Evolutionary conservation across 495 filamentous ascomycete genomes (phyloP), one percentile per base, ranked within the genome.

Genomic region (Penicillium riverlandense): DNA sequence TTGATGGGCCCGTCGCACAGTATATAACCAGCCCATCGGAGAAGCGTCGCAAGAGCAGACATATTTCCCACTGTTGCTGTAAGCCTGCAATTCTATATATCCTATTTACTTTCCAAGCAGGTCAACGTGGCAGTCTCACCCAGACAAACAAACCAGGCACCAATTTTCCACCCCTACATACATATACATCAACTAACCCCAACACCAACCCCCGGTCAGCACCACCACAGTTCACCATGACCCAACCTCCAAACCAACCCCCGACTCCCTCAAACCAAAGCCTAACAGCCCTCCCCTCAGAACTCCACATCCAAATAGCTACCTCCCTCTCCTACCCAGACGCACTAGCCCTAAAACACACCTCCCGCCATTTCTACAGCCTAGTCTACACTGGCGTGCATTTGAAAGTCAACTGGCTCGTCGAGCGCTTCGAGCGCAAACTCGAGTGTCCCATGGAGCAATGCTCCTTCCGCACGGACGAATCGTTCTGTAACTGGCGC

Each of bases 251-350:
- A 22, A 22, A 22, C 4, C 37, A 31, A 31, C 27, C 1, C 4
- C n/a, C 29, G 30, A 35, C 8, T 11, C 29, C 36, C 11, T 14
- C 45, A 7, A 42, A 35, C 2, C 28, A 41, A 22, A 44, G 31
- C 7, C 50, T 76, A 1, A 63, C 66, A 58, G 45, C 52, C 35
- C 69, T 86, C 8, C 83, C 83, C 2, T 69, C 78, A 15, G 83
- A 86, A 53, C 72, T 86, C 27, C 83, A 85, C 72, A 28, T 82
- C 57, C 53, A 91, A 79, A 76, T 96, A 76, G 71, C 90, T 80
- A 52, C 86, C 59, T 49, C 88, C 77, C 66, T 96, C 82, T 47
- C 85, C 63, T 54, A 85, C 67, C 60, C 90, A 55, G 67, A 90
- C 84, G 59, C 83, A 70, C 53, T 88, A 67, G 69, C 90, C 1